These are phyloP conservation scores for Penicillium sclerotiorum DNA, from an alignment of 2,329 filamentous ascomycete species.

Conservation along the genomic window DNA sequence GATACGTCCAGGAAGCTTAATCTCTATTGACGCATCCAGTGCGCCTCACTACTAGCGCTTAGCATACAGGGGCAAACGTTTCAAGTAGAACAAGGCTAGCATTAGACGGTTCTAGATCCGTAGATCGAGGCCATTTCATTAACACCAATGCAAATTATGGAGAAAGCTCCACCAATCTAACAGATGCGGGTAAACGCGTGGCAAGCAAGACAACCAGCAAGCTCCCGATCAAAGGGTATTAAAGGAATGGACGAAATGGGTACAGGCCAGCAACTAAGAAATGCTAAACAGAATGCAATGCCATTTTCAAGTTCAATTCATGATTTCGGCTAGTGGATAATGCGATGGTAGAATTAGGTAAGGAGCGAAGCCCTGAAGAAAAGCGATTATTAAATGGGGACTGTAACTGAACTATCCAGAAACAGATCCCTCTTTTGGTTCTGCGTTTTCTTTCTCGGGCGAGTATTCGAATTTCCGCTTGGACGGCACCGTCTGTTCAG, in stretches of 20 bases:
- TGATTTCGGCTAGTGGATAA: too few species aligned
- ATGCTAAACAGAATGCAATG: too few species aligned
- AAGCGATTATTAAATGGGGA: not conserved
- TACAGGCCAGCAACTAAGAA: too few species aligned
- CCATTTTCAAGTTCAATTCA: too few species aligned
- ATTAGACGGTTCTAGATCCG: not conserved
- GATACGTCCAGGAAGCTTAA: not conserved
- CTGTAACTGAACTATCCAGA: conserved; percentile 19
- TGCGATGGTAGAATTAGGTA: too few species aligned
- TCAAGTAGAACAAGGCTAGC: not conserved
- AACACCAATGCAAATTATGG: conserved; percentile 17
- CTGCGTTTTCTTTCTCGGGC: conserved; percentile 29
- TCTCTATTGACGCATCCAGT: too few species aligned
- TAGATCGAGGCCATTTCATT: conserved; percentile 1
- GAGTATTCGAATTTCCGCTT: conserved; percentile 28
- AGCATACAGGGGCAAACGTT: not conserved
- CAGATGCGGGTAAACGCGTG: not conserved
- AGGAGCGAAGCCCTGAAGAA: too few species aligned
- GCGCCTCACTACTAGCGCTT: not conserved
- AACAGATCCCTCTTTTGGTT: conserved; percentile 25
- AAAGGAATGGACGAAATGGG: too few species aligned
- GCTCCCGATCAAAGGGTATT: conserved; percentile 22
- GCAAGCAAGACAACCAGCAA: not conserved
- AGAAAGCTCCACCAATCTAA: conserved; percentile 12
- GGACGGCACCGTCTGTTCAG: conserved; percentile 20